These are phyloP conservation scores for Blastobotrys ciferrii DNA, from an alignment of 1,139 yeast species.

Conservation along the genomic window DNA sequence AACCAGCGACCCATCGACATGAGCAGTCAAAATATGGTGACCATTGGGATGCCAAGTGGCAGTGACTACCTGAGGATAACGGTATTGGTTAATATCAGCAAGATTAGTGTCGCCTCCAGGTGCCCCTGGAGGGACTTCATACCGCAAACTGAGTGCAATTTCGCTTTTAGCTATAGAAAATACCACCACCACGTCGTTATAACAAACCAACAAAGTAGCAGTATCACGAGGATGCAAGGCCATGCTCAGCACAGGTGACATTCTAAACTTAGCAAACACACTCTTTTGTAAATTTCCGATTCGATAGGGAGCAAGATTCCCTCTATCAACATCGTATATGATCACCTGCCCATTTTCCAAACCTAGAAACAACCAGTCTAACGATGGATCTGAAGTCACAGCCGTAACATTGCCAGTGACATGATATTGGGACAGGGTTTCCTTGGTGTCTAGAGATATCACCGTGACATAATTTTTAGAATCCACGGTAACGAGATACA, in stretches of 20 bases:
- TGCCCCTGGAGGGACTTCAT: constrained; percentile 59
- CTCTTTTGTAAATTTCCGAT: constrained; percentile 68
- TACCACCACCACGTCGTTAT: constrained; percentile 64
- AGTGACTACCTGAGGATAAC: constrained; percentile 54
- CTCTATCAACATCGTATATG: constrained; percentile 84
- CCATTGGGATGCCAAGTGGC: constrained; percentile 94
- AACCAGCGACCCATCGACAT: constrained; percentile 77
- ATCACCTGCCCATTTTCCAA: constrained; percentile 69
- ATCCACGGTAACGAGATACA: constrained; percentile 72
- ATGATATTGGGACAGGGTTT: constrained; percentile 50
- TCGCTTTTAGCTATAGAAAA: constrained; percentile 65
- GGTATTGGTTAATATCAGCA: constrained; percentile 24
- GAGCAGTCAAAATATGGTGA: constrained; percentile 72
- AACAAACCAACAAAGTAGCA: constrained; percentile 72
- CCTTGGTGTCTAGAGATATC: constrained; percentile 64
- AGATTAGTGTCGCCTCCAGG: constrained; percentile 59
- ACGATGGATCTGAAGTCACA: constrained; percentile 74
- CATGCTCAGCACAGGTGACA: constrained; percentile 62
- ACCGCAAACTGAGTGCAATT: constrained; percentile 55
- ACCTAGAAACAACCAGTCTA: constrained; percentile 86
- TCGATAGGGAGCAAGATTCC: constrained; percentile 60
- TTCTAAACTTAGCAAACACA: constrained; percentile 32
- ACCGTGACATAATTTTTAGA: constrained; percentile 55
- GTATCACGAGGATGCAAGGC: constrained; percentile 89
- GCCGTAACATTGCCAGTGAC: constrained; percentile 63